Conservation (phyloP, 768 basidiomycete species). For the Dacryopinax spathularia region DNA sequence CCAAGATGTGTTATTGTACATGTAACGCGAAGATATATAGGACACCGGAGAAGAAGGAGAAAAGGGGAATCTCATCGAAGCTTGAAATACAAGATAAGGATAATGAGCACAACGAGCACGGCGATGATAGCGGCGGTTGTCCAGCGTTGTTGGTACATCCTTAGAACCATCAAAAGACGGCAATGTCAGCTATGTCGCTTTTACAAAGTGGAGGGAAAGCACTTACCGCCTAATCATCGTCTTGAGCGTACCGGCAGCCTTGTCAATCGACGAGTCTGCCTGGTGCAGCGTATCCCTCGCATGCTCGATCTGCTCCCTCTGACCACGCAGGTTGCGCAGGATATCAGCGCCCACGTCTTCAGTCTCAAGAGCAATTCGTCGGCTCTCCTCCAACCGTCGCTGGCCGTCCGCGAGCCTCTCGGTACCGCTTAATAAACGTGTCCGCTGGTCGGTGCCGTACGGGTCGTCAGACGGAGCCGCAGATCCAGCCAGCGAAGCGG, state of each 20-base stretch:
- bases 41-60: background rate
- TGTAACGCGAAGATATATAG: background rate
- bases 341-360: slow-evolving; percentile 93
- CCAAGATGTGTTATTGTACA: background rate
- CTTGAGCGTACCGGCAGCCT: slow-evolving; percentile 81
- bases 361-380: slow-evolving; percentile 86
- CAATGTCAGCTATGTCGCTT: slow-evolving; percentile 8
- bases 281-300: slow-evolving; percentile 73
- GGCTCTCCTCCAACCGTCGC: slow-evolving; percentile 73
- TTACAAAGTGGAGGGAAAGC: background rate
- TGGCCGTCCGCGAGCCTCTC: slow-evolving; percentile 70
- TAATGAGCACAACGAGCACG: slow-evolving; percentile 72
- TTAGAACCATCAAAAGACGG: slow-evolving; percentile 24
- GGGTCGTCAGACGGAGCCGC: slow-evolving; percentile 60
- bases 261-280: slow-evolving; percentile 79
- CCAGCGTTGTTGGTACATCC: slow-evolving; percentile 94
- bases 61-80: slow-evolving; percentile 19
- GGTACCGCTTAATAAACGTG: slow-evolving; percentile 66
- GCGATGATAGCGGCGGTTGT: slow-evolving; percentile 75
- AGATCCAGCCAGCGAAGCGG: slow-evolving; percentile 25
- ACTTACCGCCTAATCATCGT: slow-evolving; percentile 89
- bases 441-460: slow-evolving; percentile 54
- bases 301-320: slow-evolving; percentile 91
- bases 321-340: slow-evolving; percentile 62
- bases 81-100: slow-evolving; percentile 69